A percentile compares a stretch with the other conserved stretches of the same genome.
phyloP scores from a whole-genome alignment of 805 yeast genomes.

The Spathaspora gorwiae region DNA sequence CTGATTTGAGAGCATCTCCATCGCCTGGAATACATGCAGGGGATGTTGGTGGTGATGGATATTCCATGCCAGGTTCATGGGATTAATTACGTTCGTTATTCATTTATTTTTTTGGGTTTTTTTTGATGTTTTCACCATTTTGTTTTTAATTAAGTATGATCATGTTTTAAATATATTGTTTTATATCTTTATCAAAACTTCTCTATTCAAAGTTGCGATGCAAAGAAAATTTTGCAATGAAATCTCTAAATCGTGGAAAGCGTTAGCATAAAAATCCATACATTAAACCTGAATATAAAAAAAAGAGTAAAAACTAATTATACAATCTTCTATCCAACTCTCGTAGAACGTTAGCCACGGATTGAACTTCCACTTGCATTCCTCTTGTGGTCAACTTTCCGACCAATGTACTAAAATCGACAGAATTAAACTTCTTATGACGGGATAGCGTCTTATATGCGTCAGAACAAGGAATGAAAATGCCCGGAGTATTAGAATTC shows the following conservation, averaged over 20 bases:
- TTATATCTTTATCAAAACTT: background rate
- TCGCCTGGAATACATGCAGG: background rate
- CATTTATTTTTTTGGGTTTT: background rate
- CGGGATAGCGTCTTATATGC: slow-evolving; percentile 84
- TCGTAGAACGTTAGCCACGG: slow-evolving; percentile 78
- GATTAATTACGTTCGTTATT: background rate
- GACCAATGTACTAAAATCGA: slow-evolving; percentile 70
- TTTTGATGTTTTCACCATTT: background rate
- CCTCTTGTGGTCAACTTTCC: slow-evolving; percentile 76
- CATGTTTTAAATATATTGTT: background rate
- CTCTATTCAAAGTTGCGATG: too few relatives aligned
- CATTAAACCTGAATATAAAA: background rate
- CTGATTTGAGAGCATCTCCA: background rate
- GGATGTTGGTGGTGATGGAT: background rate
- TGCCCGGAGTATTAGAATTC: slow-evolving; percentile 12
- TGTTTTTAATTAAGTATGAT: background rate
- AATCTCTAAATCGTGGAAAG: too few relatives aligned
- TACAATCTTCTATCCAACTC: slow-evolving; percentile 71
- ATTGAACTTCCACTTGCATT: slow-evolving; percentile 87
- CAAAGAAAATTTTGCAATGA: too few relatives aligned
- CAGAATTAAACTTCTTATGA: slow-evolving; percentile 70
- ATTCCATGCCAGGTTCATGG: slow-evolving; percentile 10
- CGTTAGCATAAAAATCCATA: background rate
- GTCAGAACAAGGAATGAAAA: slow-evolving; percentile 83
- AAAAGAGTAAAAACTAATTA: slow-evolving; percentile 20